Conservation (phyloP, 306 rosid species). For the Prunus kanzakura region DNA sequence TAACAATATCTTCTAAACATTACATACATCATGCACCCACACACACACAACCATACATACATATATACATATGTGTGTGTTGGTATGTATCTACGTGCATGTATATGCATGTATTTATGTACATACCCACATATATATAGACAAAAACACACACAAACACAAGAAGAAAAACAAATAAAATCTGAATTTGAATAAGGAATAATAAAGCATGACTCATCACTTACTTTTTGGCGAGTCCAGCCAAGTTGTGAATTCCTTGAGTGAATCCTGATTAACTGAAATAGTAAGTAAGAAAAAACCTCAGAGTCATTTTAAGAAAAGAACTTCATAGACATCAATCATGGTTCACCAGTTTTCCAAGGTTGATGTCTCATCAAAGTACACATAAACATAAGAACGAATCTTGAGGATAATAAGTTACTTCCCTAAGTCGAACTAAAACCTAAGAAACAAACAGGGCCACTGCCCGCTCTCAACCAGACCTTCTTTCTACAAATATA, state of each 20-base stretch:
- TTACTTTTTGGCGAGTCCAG: conserved; percentile 97
- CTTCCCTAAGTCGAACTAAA: neutral
- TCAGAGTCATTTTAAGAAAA: conserved; percentile 19
- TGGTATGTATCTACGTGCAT: neutral
- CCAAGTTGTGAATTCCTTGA: conserved; percentile 53
- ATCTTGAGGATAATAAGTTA: neutral
- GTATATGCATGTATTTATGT: neutral
- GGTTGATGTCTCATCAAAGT: neutral
- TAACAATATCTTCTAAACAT: neutral
- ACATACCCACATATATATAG: neutral
- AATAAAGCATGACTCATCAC: conserved; percentile 20
- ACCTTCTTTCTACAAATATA: neutral
- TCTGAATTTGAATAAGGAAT: neutral
- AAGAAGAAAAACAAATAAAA: neutral
- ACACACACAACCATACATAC: neutral
- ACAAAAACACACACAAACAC: neutral
- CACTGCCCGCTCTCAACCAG: neutral
- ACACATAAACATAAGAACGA: neutral
- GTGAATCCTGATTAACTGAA: conserved; percentile 73
- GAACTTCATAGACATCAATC: conserved; percentile 16
- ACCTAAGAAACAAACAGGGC: neutral
- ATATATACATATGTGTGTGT: neutral
- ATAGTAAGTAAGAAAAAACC: conserved; percentile 26
- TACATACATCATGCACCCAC: neutral
- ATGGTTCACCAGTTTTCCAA: conserved; percentile 2